Conservation (phyloP, 140 eudicot genomes). For the Senecio squalidus region DNA sequence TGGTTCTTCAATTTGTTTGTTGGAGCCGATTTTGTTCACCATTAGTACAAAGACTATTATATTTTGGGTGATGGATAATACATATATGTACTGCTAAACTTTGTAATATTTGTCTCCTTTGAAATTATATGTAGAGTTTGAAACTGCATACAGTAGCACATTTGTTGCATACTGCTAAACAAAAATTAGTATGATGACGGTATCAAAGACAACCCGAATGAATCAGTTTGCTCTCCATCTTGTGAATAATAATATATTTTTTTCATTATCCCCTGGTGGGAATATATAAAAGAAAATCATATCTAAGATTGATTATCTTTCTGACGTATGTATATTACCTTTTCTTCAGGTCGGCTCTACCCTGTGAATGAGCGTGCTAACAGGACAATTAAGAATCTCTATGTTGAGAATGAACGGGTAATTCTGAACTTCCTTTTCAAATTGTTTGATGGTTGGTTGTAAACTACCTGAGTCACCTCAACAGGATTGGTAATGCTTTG, state of each 20-base stretch:
- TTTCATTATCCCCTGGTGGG: no score
- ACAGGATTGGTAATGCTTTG: not conserved
- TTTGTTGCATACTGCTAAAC: no score
- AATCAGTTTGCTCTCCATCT: not conserved
- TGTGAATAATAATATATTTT: no score
- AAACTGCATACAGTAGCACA: no score
- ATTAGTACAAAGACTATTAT: no score
- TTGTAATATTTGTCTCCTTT: no score
- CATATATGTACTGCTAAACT: no score
- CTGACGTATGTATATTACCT: conserved; percentile 8
- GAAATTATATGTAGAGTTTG: no score
- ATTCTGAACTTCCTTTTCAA: conserved; percentile 4
- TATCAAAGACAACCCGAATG: not conserved
- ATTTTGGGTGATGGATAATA: no score
- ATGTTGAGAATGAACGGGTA: conserved; percentile 98
- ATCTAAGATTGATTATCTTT: not conserved
- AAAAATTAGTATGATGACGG: not conserved
- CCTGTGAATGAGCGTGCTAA: conserved; percentile 94
- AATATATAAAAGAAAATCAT: no score
- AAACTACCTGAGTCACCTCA: not conserved
- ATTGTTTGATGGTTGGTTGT: not conserved
- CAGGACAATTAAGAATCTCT: conserved; percentile 81
- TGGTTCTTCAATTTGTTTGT: not conserved
- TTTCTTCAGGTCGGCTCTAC: conserved; percentile 66
- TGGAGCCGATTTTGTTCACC: no score